Evolutionary conservation across 805 yeast genomes (phyloP), one percentile per base, ranked within the genome.

Genomic region (Priceomyces fermenticarens): DNA sequence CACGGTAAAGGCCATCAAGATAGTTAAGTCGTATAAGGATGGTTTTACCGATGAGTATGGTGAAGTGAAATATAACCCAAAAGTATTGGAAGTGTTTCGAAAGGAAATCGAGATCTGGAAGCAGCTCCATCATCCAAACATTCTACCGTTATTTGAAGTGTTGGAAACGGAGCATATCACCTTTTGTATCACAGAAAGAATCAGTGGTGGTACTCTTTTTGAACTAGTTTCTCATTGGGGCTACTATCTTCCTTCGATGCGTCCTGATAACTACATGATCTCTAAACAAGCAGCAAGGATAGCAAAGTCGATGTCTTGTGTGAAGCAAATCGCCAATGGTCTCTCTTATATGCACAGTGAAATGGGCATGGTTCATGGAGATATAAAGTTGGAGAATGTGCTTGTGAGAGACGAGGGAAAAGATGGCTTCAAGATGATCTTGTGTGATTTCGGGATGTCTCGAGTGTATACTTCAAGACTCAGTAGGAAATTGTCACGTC

Each of bases 361-460:
- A 12, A 63, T 65, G 50, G 78, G 81, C 1, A 70, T 86, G 26
- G 85, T 83, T 7, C 96, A 88, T 53, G 90, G 96, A 2, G 96
- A 88, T 62, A 60, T 88, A 35, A 88, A 88, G 62, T 69, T 88
- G 33, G 96, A 88, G 52, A 88, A 88, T 54, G 85, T 91, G 45
- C 64, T 88, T 33, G 58, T 87, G 20, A 81, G 81, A 45, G 54
- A 54, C 30, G 47, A 41, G 27, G 51, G 45, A 25, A 42, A 51
- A 7, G 64, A 68, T 14, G 35, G 48, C 20, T 49, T 51, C 35
- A 65, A 65, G 33, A 69, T 87, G 46, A 56, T 83, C 17, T 57
- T 90, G 5, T 87, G 97, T 63, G 98, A 90, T 62, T 90, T 90
- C 65, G 98, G 98, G 4, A 87, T 90, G 95, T 65, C 80, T 4